Percentiles rank a stretch among this genome's conserved stretches.
Evolutionary conservation across 1,284 basidiomycete species (phyloP).

Genomic region (Apiotrichum gracile): DNA sequence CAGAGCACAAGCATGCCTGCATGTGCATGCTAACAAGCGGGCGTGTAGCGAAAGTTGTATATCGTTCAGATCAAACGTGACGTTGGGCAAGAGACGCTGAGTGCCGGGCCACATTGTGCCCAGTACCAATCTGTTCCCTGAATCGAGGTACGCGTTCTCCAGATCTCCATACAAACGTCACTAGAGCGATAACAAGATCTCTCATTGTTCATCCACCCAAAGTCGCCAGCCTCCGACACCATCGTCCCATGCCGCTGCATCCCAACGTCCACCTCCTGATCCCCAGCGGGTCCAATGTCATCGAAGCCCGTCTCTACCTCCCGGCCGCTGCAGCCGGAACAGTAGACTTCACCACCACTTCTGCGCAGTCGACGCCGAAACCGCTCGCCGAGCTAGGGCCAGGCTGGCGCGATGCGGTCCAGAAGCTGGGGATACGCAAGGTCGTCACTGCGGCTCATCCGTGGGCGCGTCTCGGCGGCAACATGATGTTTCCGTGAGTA

Average conservation of each 20-base stretch:
- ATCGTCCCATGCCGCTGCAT: conserved; percentile 16
- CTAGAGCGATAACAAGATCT: too few relatives aligned
- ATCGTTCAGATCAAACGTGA: too few relatives aligned
- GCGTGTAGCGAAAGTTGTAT: too few relatives aligned
- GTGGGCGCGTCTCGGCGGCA: conserved; percentile 38
- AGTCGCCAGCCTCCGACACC: too few relatives aligned
- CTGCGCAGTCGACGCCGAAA: background rate
- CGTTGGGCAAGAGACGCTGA: too few relatives aligned
- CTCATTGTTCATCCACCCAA: too few relatives aligned
- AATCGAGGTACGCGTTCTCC: too few relatives aligned
- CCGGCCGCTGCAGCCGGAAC: conserved; percentile 7
- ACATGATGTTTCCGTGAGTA: conserved; percentile 41
- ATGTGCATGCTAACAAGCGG: too few relatives aligned
- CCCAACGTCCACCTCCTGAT: conserved; percentile 33
- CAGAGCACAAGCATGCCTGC: too few relatives aligned
- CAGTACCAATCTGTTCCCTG: too few relatives aligned
- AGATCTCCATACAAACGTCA: too few relatives aligned
- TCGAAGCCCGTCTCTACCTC: conserved; percentile 37
- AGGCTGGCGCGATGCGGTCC: background rate
- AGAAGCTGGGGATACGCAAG: conserved; percentile 10
- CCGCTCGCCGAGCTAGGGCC: background rate
- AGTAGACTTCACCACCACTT: background rate
- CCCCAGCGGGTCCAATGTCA: conserved; percentile 19
- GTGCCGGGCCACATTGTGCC: too few relatives aligned
- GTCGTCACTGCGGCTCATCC: conserved; percentile 39